phyloP scores from a whole-genome alignment of 2,329 filamentous ascomycete genomes.

The Colletotrichum theobromicola region DNA sequence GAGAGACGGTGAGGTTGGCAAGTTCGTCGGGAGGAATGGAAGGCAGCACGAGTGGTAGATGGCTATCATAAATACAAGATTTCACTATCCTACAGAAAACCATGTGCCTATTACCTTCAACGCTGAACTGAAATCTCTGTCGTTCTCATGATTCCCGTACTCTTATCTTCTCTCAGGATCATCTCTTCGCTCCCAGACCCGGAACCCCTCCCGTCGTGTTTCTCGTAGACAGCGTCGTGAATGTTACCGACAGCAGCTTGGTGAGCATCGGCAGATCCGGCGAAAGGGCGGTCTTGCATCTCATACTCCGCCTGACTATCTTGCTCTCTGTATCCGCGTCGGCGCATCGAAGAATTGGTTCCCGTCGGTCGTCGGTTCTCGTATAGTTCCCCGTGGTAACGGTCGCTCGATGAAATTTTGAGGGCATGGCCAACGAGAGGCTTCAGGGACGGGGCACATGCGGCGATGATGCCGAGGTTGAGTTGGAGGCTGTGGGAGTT shows the following conservation, averaged over 20 bases:
- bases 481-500: slow-evolving; percentile 15
- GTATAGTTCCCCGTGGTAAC: neutral
- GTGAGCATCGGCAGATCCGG: neutral
- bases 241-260: neutral
- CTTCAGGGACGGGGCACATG: slow-evolving; percentile 36
- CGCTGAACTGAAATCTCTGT: neutral
- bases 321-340: neutral
- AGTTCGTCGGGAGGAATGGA: slow-evolving; percentile 18
- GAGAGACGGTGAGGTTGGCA: slow-evolving; percentile 29
- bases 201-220: neutral
- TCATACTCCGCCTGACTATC: neutral
- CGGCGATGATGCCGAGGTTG: neutral
- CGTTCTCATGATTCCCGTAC: neutral
- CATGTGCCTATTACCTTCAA: neutral
- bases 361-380: neutral
- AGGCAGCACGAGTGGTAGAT: neutral
- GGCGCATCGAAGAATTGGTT: neutral
- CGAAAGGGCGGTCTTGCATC: neutral
- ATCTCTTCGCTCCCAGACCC: slow-evolving; percentile 1
- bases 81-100: fast-evolving
- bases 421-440: slow-evolving; percentile 37
- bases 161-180: neutral
- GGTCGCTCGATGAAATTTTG: slow-evolving; percentile 25
- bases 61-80: fast-evolving
- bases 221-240: neutral